Evolutionary conservation across 495 filamentous ascomycete genomes (phyloP), one percentile per base, ranked within the genome.

Genomic region (Xylaria nigripes): DNA sequence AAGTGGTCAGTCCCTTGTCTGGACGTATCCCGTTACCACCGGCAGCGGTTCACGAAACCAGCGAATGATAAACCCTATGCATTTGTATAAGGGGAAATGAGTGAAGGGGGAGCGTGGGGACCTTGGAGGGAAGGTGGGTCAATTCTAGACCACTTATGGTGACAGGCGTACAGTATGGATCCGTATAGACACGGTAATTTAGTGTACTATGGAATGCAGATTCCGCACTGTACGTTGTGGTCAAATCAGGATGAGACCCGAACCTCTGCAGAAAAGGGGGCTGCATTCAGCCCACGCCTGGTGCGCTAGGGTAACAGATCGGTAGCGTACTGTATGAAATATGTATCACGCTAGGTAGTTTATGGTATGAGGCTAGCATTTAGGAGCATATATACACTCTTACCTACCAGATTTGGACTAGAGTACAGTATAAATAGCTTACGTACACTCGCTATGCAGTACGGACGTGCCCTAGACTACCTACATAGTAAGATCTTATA

Each of bases 31-130:
- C 44, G 52, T 34, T 49, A 8, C 19, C 27, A 30, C 38, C 40
- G 21, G 15, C 32, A 13, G 53, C 25, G 46, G 45, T 38, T 27
- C 53, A 55, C 30, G 23, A 50, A 55, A 30, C 53, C 53, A 27
- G 40, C 62, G 65, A 67, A 67, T 67, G 51, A 65, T 42, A 59
- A 49, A 2, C 50, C 29, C 56, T 55, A 58, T 63, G n/a, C 36
- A 40, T 40, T 19, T 40, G 36, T 40, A 62, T 60, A 52, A 58
- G 55, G 53, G 62, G 62, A 65, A 67, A 65, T 67, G 60, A 67
- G 54, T 29, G 64, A 64, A 64, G 64, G 61, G 61, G 61, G 59
- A 9, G 15, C 47, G 61, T 64, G 64, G 64, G 49, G 64, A 25
- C 48, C 46, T 34, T n/a, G n/a, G n/a, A n/a, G 34, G 48, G 51